Evolutionary conservation across 1,139 yeast species (phyloP), one percentile per base, ranked within the genome.

Genomic region (Taiozyma onychis): DNA sequence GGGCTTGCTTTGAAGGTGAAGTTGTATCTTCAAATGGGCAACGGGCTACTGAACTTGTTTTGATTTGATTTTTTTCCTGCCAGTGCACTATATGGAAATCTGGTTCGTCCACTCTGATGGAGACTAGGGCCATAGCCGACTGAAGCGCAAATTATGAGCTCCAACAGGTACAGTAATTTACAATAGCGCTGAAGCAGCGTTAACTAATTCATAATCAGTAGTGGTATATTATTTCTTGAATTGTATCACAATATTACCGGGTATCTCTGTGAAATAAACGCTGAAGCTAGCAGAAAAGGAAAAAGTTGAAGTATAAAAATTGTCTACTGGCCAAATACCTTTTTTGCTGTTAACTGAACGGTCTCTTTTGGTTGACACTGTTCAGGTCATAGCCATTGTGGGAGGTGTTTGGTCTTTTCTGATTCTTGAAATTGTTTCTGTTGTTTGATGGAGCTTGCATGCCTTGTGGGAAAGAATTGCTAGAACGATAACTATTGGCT

Each of bases 361-460:
- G 47, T 45, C 45, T 46, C 18, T 46, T 46, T 16, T 26, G 30
- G 30, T 35, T 35, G 16, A 35, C 28, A 37, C 13, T 37, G 24
- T 37, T 34, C n/a, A 28, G 9, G 24, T 44, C 46, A 26, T 34
- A 44, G 9, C 46, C 46, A 26, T 35, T 44, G n/a, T 44, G 41
- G 9, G 41, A n/a, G 8, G 44, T 42, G n/a, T 42, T 42, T 28
- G 28, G 46, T 44, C 41, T 44, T 28, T 21, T 44, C n/a, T 44
- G 26, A 11, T 37, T 37, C 9, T 21, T 37, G 14, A 8, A 37
- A 37, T 37, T 37, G 16, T 24, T 39, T n/a, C 9, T 8, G 18
- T 39, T 39, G 22, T 22, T 24, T 14, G 42, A 22, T 22, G 42
- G 28, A 5, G 42, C 22, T 5, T 22, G 26, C 42, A 24, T 39